A percentile compares a stretch with the other conserved stretches of the same genome.
phyloP scores from a whole-genome alignment of 2,329 filamentous ascomycete species.

The Davidsoniella neocaledoniae region DNA sequence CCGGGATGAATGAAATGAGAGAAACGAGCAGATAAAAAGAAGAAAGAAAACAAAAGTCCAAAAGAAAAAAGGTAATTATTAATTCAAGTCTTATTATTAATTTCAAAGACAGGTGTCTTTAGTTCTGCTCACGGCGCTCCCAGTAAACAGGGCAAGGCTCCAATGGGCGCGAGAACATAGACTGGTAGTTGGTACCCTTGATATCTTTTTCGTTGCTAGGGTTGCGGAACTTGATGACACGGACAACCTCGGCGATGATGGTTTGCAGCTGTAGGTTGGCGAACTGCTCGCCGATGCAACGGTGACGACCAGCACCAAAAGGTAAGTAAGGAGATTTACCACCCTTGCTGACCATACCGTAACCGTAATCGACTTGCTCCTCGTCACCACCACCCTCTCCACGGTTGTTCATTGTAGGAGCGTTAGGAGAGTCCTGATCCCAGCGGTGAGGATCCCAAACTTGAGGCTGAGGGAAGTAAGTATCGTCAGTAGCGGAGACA shows the following conservation, averaged over 20 bases:
- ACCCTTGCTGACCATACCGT: slow-evolving; percentile 83
- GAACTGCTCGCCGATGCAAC: slow-evolving; percentile 95
- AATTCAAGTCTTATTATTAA: slow-evolving; percentile 2
- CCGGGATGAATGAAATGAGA: background rate
- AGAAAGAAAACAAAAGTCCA: slow-evolving; percentile 1
- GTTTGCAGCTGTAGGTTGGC: slow-evolving; percentile 84
- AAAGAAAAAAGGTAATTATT: background rate
- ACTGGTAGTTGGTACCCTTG: slow-evolving; percentile 50
- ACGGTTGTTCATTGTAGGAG: slow-evolving; percentile 26
- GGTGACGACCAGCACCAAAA: slow-evolving; percentile 81
- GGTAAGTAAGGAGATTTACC: slow-evolving; percentile 79
- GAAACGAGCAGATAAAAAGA: background rate
- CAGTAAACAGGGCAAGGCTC: slow-evolving; percentile 58
- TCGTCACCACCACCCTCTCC: slow-evolving; percentile 40
- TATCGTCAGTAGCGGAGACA: slow-evolving; percentile 53
- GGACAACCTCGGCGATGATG: slow-evolving; percentile 61
- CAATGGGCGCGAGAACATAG: slow-evolving; percentile 56
- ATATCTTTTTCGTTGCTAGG: slow-evolving; percentile 52
- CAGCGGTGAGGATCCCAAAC: slow-evolving; percentile 86
- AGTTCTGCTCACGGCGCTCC: slow-evolving; percentile 42
- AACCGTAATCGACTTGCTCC: slow-evolving; percentile 83
- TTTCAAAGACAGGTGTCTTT: background rate
- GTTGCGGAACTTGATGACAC: slow-evolving; percentile 66
- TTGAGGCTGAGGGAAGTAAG: slow-evolving; percentile 68
- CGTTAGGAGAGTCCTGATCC: slow-evolving; percentile 48